Conservation (phyloP, 495 filamentous ascomycete species). For the Parachaetomium inaequale region DNA sequence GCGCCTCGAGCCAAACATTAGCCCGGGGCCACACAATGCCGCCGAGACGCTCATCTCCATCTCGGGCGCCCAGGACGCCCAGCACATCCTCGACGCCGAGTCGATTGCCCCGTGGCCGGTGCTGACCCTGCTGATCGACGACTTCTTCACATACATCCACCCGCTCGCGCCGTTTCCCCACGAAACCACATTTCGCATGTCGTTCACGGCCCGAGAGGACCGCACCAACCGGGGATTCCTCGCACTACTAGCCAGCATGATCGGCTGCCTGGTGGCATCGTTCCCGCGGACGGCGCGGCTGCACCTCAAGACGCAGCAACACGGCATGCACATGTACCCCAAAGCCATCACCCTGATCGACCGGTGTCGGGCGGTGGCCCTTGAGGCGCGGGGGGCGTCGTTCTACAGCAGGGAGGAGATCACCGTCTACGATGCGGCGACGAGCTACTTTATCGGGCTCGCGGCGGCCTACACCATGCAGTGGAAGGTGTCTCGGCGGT, state of each 20-base stretch:
- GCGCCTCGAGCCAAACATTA: conserved; percentile 46
- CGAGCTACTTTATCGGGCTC: conserved; percentile 77
- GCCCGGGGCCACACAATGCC: conserved; percentile 42
- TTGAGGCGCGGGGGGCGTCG: conserved; percentile 63
- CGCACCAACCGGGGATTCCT: conserved; percentile 64
- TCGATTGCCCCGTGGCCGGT: conserved; percentile 67
- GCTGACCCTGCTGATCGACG: conserved; percentile 68
- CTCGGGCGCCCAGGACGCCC: conserved; percentile 24
- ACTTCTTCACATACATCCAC: conserved; percentile 89
- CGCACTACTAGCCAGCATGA: conserved; percentile 77
- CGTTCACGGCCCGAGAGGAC: conserved; percentile 68
- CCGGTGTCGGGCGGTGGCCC: conserved; percentile 66
- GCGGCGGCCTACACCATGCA: conserved; percentile 67
- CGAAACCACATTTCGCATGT: conserved; percentile 74
- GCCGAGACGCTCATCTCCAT: conserved; percentile 49
- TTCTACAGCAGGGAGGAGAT: conserved; percentile 64
- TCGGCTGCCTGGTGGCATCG: conserved; percentile 69
- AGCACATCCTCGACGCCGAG: conserved; percentile 56
- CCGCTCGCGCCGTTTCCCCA: conserved; percentile 83
- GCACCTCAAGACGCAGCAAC: conserved; percentile 61
- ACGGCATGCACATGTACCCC: conserved; percentile 55
- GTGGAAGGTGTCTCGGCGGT: conserved; percentile 61
- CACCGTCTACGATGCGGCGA: conserved; percentile 74
- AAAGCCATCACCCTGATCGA: conserved; percentile 70
- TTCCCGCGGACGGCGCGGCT: conserved; percentile 74